These are phyloP conservation scores for Kodamaea kakaduensis DNA, from an alignment of 805 yeast species.

Conservation along the genomic window DNA sequence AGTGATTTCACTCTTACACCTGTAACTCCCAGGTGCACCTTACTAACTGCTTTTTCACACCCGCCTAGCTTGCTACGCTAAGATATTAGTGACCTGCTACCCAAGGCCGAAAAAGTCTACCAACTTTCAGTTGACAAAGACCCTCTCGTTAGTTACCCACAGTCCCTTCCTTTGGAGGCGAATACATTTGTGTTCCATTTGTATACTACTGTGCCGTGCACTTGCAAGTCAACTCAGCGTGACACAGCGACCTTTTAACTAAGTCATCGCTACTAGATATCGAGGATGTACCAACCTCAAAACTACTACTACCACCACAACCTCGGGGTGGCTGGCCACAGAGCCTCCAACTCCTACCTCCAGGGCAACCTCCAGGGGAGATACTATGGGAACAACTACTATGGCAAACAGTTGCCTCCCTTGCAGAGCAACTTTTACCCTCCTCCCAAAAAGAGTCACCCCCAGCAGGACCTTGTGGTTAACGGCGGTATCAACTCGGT, in stretches of 20 bases:
- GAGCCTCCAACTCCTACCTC: slow-evolving; percentile 26
- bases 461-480: slow-evolving; percentile 10
- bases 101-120: neutral
- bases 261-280: slow-evolving; percentile 7
- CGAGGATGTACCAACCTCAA: slow-evolving; percentile 17
- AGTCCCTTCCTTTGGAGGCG: neutral
- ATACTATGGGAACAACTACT: slow-evolving; percentile 14
- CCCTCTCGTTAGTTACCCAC: neutral
- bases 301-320: slow-evolving; percentile 18
- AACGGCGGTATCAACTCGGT: slow-evolving; percentile 76
- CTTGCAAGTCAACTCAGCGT: slow-evolving; percentile 1
- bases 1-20: slow-evolving; percentile 9
- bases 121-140: slow-evolving; percentile 1
- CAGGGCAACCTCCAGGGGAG: slow-evolving; percentile 10
- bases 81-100: slow-evolving; percentile 3
- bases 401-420: slow-evolving; percentile 15
- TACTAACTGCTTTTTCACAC: slow-evolving; percentile 8
- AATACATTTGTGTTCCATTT: slow-evolving; percentile 9
- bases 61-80: slow-evolving; percentile 1
- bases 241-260: slow-evolving; percentile 8
- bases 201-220: slow-evolving; percentile 3
- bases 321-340: slow-evolving; percentile 38
- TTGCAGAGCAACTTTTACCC: slow-evolving; percentile 4
- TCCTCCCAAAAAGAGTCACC: slow-evolving; percentile 3
- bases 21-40: slow-evolving; percentile 8